Base-by-base conservation (phyloP, 2,329 filamentous ascomycete genomes). In the Fusarium ramigenum region DNA sequence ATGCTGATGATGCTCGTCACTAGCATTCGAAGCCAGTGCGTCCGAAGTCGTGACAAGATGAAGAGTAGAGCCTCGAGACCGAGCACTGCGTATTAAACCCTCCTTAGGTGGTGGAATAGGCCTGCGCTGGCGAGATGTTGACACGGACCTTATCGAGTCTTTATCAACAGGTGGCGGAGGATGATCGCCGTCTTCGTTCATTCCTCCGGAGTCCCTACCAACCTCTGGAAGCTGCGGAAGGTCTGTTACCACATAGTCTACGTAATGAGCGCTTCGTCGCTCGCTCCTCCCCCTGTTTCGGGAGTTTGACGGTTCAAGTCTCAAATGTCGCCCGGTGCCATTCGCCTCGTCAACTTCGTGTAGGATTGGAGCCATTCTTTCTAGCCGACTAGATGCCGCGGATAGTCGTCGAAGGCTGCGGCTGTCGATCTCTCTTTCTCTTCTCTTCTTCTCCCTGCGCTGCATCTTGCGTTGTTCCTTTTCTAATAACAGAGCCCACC, bases 401-500 rank as follows among this genome's bases (percentile, higher is more conserved):
- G 96, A 98, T 50, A 98, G 86, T 44, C 96, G 90, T 59, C 95
- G 88, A 36, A 96, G 86, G 69, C 91, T 93, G 80, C 94, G 92
- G 63, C 90, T 91, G 78, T 98, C 94, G 4, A 89, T 87, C 77
- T 99, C 95, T 76, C 90, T 91, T 80, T 98, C 95, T 79, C 89
- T 94, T 14, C 96, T 90, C 79, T 96, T 98, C 60, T 91, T 89
- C 77, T 98, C 95, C 70, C 92, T 87, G 69, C 95, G 88, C 70
- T 85, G 88, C 73, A 95, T 92, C 82, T 99, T 99, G 14, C 95
- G 90, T 80, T 95, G 90, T 79, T 99, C 96, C 81, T 98, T 99
- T 79, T 98, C 96, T 15, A 98, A 90, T 43, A 99, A 84, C 34
- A 99, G 83, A 7, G 94, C 93, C 96, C 96, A 99, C 96, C 96